A percentile compares a stretch with the other conserved stretches of the same genome.
These are phyloP conservation scores for Hypoxylon sp. DNA, from an alignment of 2,329 filamentous ascomycete species.

Conservation along the genomic window DNA sequence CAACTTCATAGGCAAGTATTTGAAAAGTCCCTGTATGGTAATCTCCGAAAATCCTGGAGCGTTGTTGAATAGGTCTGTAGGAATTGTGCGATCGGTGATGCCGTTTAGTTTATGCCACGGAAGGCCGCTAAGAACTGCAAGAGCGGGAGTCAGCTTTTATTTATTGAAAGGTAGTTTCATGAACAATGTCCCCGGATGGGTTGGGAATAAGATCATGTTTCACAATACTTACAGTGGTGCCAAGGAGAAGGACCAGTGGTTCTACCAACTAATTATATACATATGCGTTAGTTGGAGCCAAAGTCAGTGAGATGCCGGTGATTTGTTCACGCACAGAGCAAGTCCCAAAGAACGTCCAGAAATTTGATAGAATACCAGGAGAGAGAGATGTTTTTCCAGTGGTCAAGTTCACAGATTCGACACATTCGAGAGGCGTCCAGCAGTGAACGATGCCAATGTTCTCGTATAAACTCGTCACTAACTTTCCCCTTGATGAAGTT, in stretches of 20 bases:
- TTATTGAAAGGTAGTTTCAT: not conserved
- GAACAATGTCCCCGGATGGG: not conserved
- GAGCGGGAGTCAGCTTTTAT: not conserved
- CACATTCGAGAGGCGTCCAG: not conserved
- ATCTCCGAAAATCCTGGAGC: not conserved
- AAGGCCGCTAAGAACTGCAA: not conserved
- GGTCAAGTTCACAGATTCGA: not conserved
- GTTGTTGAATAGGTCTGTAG: no score
- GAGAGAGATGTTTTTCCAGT: not conserved
- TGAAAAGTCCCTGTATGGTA: not conserved
- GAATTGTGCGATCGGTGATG: not conserved
- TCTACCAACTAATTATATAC: conserved; percentile 10
- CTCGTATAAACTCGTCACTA: not conserved
- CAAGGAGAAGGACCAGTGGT: conserved; percentile 17
- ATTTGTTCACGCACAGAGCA: conserved; percentile 14
- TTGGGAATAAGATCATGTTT: not conserved
- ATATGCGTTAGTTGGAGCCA: not conserved
- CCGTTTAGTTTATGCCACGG: not conserved
- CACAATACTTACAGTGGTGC: conserved; percentile 13
- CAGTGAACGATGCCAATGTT: conserved; percentile 5
- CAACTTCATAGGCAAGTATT: not conserved
- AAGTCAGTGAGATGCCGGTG: not conserved
- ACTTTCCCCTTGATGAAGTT: conserved; percentile 14
- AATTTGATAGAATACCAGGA: conserved; percentile 14
- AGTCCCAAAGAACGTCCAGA: conserved; percentile 20